phyloP scores from a whole-genome alignment of 208 protist genomes.

The Trypanosoma theileri region DNA sequence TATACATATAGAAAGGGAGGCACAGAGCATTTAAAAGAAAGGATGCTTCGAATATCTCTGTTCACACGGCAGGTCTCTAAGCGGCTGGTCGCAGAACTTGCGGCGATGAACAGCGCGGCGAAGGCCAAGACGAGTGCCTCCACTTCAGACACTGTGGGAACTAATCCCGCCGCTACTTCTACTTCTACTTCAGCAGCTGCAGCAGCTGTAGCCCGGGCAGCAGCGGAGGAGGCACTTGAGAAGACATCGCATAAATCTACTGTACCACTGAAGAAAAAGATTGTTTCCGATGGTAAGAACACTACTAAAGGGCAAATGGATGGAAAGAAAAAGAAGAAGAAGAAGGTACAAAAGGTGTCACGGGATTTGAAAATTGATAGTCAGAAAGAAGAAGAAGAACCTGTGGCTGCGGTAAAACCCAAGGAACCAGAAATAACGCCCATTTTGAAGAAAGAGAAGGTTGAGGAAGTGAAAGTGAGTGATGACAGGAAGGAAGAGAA shows the following conservation, averaged over 20 bases:
- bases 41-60: constrained; percentile 20
- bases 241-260: neutral
- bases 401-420: too few relatives aligned
- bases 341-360: too few relatives aligned
- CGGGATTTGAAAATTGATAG: too few relatives aligned
- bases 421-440: too few relatives aligned
- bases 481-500: neutral
- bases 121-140: neutral
- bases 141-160: neutral
- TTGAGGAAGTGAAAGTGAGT: neutral
- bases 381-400: too few relatives aligned
- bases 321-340: too few relatives aligned
- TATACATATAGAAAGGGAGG: neutral
- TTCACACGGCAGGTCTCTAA: constrained; percentile 1
- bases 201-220: neutral
- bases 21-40: constrained; percentile 11
- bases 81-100: constrained; percentile 9
- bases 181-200: constrained; percentile 12
- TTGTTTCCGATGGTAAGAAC: neutral
- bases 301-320: too few relatives aligned
- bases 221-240: neutral
- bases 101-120: neutral
- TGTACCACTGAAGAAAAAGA: neutral
- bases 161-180: neutral
- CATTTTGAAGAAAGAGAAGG: too few relatives aligned